A percentile compares a stretch with the other conserved stretches of the same genome.
Conservation (phyloP, 495 filamentous ascomycete species). For the Neurospora tetrasperma region DNA sequence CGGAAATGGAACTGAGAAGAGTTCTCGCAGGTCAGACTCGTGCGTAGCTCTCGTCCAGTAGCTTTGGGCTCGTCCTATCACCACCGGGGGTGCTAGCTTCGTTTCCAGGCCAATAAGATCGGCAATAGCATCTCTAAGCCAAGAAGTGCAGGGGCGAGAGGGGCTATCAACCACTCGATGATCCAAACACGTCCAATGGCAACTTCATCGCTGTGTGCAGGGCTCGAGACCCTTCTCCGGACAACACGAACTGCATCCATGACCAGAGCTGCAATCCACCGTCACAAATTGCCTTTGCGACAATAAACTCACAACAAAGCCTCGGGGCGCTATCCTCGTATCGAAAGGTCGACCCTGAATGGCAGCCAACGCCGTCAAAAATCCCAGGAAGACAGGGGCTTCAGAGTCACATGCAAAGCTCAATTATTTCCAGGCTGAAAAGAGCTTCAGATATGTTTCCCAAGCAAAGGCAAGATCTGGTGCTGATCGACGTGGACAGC, state of each 20-base stretch:
- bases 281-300: neutral
- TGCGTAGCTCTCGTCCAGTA: neutral
- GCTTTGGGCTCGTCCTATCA: slow-evolving; percentile 1
- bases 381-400: neutral
- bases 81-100: neutral
- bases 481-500: neutral
- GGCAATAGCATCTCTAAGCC: neutral
- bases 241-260: neutral
- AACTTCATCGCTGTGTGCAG: neutral
- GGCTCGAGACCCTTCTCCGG: neutral
- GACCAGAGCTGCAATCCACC: neutral
- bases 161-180: neutral
- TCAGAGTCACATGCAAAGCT: neutral
- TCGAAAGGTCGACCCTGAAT: neutral
- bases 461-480: neutral
- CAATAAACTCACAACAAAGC: neutral
- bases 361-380: neutral
- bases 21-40: neutral
- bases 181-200: neutral
- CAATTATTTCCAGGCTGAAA: neutral
- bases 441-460: neutral
- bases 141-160: neutral
- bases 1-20: neutral
- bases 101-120: neutral
- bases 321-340: neutral